phyloP scores from a whole-genome alignment of 1,284 basidiomycete species.

The Pseudozyma tsukubaensis region DNA sequence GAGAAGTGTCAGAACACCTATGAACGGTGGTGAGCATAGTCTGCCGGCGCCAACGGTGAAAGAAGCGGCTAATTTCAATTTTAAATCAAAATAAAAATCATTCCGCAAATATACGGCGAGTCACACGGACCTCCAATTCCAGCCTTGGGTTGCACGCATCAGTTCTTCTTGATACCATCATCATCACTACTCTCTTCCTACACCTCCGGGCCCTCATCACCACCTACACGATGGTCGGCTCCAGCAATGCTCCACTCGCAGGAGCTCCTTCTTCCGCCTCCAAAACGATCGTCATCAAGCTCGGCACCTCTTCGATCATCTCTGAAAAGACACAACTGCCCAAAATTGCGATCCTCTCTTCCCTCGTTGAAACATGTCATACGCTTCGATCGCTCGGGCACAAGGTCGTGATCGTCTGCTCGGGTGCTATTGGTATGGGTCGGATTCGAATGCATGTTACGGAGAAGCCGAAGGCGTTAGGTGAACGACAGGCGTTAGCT shows the following conservation, averaged over 20 bases:
- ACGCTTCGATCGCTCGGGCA: conserved; percentile 83
- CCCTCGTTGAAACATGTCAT: conserved; percentile 90
- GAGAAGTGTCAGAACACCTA: too few species aligned
- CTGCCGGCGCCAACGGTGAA: conserved; percentile 5
- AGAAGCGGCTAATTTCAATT: conserved; percentile 25
- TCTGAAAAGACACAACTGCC: conserved; percentile 71
- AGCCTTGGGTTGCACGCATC: background rate
- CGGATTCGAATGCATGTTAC: conserved; percentile 88
- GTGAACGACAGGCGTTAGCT: conserved; percentile 93
- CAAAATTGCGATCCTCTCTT: conserved; percentile 87
- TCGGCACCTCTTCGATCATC: conserved; percentile 67
- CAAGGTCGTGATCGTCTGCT: conserved; percentile 92
- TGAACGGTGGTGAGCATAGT: too few species aligned
- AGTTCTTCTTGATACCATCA: conserved; percentile 28
- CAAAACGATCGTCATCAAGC: conserved; percentile 67
- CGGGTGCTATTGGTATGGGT: conserved; percentile 95
- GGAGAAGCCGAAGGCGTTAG: conserved; percentile 82
- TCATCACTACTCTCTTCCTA: background rate
- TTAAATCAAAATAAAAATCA: conserved; percentile 1
- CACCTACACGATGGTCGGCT: conserved; percentile 10
- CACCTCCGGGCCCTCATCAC: background rate
- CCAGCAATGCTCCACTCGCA: conserved; percentile 1
- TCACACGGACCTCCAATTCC: conserved; percentile 23
- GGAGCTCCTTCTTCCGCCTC: conserved; percentile 7
- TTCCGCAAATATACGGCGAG: conserved; percentile 5